Base-by-base conservation (phyloP, 1,139 yeast genomes). In the Sporopachydermia cereana region DNA sequence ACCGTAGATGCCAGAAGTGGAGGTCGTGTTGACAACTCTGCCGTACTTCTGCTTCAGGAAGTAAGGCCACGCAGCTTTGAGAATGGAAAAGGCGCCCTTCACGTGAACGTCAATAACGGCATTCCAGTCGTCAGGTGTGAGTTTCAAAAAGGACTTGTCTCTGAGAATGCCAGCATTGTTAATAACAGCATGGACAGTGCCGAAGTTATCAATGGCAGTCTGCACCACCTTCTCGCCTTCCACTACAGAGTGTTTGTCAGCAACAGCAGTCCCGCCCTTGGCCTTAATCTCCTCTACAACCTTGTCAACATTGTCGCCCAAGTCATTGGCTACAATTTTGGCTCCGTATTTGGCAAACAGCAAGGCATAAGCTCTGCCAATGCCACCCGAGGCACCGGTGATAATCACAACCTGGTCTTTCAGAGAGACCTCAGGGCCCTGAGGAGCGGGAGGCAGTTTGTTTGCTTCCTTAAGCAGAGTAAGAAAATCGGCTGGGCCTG, bases 1-100 rank as follows among this genome's bases (percentile, higher is more conserved):
- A 56, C 97, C 97, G 63, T 91, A 91, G 56, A 91, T 86, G 57
- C 97, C 97, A 14, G 96, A 88, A 24, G 97, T 91, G 22, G 96
- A 86, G 36, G 96, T 74, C 44, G 95, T 84, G 66, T 91, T 91
- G 56, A 91, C 74, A 50, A 91, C 80, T 55, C 80, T 74, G 57
- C 97, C 97, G 50, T 73, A 73, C 57, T 79, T 77, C 65, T 88
- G 88, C 61, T 84, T 76, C 50, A 74, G 57, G 64, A 89, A 83
- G 56, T 83, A 68, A 44, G 96, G 96, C 96, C 96, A 91, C 14
- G 94, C 96, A 49, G 91, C 83, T 63, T 85, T 82, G 56, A 89
- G 77, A 61, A 91, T 77, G 57, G 81, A 75, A 68, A 69, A 88
- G 30, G 96, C 81, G 45, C 95, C 96, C 46, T 72, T 63, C 54